Evolutionary conservation across 1,284 basidiomycete genomes (phyloP).

Genomic region (Stereum hirsutum): DNA sequence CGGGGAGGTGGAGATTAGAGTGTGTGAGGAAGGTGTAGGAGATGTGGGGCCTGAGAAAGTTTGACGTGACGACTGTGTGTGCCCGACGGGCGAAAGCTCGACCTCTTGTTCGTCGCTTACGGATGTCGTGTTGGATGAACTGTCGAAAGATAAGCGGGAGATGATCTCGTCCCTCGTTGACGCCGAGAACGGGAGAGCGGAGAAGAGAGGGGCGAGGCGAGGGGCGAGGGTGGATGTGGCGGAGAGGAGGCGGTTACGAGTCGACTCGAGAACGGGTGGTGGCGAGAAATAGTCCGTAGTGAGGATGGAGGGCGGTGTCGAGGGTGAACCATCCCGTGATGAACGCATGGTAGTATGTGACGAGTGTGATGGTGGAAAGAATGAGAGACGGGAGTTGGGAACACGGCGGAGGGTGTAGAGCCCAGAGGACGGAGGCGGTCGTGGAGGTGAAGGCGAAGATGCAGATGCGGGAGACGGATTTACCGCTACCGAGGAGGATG

Average conservation of each 20-base stretch:
- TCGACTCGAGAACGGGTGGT: neutral
- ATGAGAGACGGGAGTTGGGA: constrained; percentile 4
- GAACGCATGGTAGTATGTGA: constrained; percentile 7
- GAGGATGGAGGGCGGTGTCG: constrained; percentile 6
- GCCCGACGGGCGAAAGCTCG: constrained; percentile 33
- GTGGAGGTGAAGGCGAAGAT: no score
- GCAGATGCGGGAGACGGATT: no score
- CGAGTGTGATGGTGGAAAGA: constrained; percentile 7
- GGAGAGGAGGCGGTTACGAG: neutral
- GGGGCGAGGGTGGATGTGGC: neutral
- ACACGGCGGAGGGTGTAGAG: constrained; percentile 2
- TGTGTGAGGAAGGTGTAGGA: constrained; percentile 3
- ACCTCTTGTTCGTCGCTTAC: constrained; percentile 19
- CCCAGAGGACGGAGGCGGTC: no score
- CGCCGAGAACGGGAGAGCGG: constrained; percentile 9
- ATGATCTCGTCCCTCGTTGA: constrained; percentile 39
- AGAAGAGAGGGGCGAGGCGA: constrained; percentile 6
- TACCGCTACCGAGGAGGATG: no score
- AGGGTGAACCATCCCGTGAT: no score
- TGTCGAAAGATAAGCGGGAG: constrained; percentile 41
- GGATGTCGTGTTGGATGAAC: constrained; percentile 8
- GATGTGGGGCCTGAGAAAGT: neutral
- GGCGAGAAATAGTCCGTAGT: constrained; percentile 2
- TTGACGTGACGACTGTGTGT: constrained; percentile 3
- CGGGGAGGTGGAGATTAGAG: neutral